Percentiles rank a stretch among this genome's conserved stretches.
Evolutionary conservation across 2,329 filamentous ascomycete species (phyloP).

Genomic region (Xylariaceae sp.): DNA sequence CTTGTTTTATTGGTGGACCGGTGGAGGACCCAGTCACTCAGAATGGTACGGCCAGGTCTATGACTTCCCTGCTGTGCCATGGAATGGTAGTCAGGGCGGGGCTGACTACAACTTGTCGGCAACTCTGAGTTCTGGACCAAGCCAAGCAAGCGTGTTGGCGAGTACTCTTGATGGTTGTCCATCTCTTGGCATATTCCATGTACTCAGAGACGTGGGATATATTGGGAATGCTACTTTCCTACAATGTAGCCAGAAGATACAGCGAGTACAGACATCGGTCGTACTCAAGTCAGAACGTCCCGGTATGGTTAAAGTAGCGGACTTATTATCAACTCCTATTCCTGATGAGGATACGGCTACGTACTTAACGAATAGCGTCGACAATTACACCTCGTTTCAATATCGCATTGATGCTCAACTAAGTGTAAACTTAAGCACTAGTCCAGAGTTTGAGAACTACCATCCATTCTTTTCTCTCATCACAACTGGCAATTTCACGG

Average conservation of each 20-base stretch:
- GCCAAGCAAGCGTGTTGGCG: neutral
- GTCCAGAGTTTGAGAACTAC: too few relatives aligned
- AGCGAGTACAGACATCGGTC: constrained; percentile 1
- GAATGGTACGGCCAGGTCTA: too few relatives aligned
- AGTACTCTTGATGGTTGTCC: neutral
- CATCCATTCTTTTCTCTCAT: neutral
- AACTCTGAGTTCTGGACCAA: neutral
- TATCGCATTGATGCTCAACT: neutral
- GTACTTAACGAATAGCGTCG: neutral
- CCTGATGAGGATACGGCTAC: neutral
- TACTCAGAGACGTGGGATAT: neutral
- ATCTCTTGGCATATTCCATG: neutral
- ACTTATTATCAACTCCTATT: neutral
- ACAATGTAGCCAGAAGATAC: neutral
- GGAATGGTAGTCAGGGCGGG: neutral
- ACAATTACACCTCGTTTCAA: neutral
- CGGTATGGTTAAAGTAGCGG: neutral
- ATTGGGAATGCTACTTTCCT: neutral
- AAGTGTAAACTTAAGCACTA: neutral
- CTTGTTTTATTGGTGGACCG: too few relatives aligned
- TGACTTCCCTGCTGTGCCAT: neutral
- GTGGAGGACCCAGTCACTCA: too few relatives aligned
- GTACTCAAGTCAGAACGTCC: neutral
- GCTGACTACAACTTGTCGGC: neutral
- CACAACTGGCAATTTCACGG: neutral